phyloP scores from a whole-genome alignment of 75 land plant genomes.

The Pinus tabuliformis region DNA sequence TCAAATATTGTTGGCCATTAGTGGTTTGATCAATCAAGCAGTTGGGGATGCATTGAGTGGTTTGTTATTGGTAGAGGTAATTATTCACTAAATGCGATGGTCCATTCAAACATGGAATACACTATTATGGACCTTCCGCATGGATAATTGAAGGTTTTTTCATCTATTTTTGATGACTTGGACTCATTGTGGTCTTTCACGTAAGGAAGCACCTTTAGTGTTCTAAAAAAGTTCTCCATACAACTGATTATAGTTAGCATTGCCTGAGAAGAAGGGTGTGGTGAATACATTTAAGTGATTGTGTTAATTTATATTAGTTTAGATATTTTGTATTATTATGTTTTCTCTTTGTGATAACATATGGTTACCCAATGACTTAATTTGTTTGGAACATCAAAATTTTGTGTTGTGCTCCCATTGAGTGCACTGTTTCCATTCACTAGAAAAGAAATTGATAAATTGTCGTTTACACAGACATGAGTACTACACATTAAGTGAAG shows the following conservation, averaged over 20 bases:
- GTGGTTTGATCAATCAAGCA: conserved; percentile 85
- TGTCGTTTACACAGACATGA: too few relatives aligned
- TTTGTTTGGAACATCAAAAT: neutral
- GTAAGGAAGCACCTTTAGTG: neutral
- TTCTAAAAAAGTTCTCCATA: neutral
- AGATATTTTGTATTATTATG: neutral
- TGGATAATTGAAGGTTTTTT: conserved; percentile 79
- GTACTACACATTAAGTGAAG: too few relatives aligned
- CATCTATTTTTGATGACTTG: neutral
- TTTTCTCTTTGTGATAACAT: neutral
- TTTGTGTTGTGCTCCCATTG: neutral
- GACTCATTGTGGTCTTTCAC: neutral
- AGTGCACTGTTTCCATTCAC: neutral
- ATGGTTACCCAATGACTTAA: too few relatives aligned
- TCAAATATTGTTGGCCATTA: conserved; percentile 67
- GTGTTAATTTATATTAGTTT: neutral
- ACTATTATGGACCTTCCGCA: conserved; percentile 82
- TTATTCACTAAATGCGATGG: conserved; percentile 72
- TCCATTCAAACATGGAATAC: conserved; percentile 72
- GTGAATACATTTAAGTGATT: neutral
- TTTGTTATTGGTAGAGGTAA: conserved; percentile 77
- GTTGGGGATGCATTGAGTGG: conserved; percentile 98
- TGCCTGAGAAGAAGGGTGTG: neutral
- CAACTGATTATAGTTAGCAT: neutral
- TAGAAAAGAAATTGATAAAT: neutral